phyloP scores from a whole-genome alignment of 192 early-diverging fungal species.

The Umbelopsis ramanniana region DNA sequence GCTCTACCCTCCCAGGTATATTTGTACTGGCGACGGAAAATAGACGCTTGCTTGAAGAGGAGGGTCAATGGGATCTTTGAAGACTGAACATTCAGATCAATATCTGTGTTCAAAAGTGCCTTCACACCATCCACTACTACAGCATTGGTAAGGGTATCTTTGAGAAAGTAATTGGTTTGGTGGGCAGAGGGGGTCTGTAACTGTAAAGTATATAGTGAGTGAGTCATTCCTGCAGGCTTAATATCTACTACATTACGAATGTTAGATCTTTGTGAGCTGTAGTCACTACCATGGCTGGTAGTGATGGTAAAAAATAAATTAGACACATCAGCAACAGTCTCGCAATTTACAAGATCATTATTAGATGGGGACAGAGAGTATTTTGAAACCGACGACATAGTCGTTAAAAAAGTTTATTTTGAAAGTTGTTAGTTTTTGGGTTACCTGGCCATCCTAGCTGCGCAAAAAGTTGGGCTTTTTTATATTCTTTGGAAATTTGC shows the following conservation, averaged over 20 bases:
- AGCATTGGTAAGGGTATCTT: neutral
- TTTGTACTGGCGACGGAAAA: neutral
- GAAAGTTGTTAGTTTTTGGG: neutral
- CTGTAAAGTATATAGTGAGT: conserved; percentile 12
- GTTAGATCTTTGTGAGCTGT: neutral
- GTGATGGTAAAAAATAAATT: neutral
- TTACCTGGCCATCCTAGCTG: too few species aligned
- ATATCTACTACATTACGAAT: conserved; percentile 5
- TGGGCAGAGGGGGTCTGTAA: neutral
- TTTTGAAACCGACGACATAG: conserved; percentile 24
- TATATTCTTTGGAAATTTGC: neutral
- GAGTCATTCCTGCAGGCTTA: conserved; percentile 6
- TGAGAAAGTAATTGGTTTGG: neutral
- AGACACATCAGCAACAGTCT: conserved; percentile 11
- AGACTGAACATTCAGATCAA: neutral
- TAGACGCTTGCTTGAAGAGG: neutral
- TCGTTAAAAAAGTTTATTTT: conserved; percentile 16
- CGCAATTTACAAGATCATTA: neutral
- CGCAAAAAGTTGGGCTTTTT: neutral
- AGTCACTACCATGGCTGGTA: neutral
- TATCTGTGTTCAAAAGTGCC: neutral
- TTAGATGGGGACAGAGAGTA: conserved; percentile 20
- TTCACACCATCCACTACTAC: neutral
- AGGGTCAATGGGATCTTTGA: neutral
- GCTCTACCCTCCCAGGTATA: conserved; percentile 14